Evolutionary conservation across 176 grass and related monocot species (phyloP).

Genomic region (Tillandsia fasciculata): DNA sequence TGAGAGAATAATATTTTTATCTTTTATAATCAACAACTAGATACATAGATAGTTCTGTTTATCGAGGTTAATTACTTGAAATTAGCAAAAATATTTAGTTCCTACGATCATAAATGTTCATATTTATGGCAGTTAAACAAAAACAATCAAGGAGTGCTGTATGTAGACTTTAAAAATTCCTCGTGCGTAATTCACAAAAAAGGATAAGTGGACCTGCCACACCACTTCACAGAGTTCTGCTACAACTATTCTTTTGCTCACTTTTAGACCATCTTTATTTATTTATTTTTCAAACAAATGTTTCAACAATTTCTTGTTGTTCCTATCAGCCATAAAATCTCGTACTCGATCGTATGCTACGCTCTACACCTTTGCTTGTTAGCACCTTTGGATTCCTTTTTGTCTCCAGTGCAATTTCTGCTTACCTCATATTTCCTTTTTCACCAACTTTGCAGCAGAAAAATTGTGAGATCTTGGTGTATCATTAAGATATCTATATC

Average conservation of each 20-base stretch:
- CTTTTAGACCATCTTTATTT: background rate
- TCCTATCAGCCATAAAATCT: background rate
- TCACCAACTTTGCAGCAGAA: background rate
- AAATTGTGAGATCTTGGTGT: background rate
- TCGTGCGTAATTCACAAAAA: background rate
- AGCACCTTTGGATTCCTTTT: background rate
- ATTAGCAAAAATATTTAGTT: too few species aligned
- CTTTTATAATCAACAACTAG: too few species aligned
- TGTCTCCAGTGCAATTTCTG: background rate
- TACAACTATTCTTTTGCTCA: background rate
- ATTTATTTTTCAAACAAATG: background rate
- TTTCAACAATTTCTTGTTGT: background rate
- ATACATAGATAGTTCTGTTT: too few species aligned
- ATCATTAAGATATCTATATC: background rate
- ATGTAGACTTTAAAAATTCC: background rate
- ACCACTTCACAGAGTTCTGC: background rate
- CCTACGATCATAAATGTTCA: background rate
- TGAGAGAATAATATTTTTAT: too few species aligned
- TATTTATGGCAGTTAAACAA: background rate
- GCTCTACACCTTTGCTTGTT: background rate
- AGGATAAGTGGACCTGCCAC: constrained; percentile 1
- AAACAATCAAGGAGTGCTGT: background rate
- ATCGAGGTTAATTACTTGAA: too few species aligned
- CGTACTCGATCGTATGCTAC: background rate
- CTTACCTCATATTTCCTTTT: background rate